Percentiles rank a stretch among this genome's conserved stretches.
Evolutionary conservation across 2,329 filamentous ascomycete genomes (phyloP).

Genomic region (Pezicula carpinea): DNA sequence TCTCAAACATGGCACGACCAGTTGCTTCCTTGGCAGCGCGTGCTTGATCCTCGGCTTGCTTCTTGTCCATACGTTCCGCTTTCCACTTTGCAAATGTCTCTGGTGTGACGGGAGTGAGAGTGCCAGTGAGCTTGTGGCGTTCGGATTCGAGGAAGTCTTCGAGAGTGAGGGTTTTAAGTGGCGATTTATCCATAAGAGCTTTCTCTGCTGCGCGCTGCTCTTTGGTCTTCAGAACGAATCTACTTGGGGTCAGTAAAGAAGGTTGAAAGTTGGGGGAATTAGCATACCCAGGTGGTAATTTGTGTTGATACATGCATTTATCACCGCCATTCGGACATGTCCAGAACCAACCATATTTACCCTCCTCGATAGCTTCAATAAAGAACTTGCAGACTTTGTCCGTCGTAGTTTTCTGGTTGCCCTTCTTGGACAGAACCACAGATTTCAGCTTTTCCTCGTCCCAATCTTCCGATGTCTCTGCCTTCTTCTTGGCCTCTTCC

Average conservation of each 20-base stretch:
- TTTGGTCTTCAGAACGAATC: conserved; percentile 95
- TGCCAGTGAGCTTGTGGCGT: conserved; percentile 89
- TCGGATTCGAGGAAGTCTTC: conserved; percentile 98
- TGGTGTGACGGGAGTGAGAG: conserved; percentile 85
- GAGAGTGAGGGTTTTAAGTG: conserved; percentile 86
- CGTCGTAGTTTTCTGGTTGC: conserved; percentile 89
- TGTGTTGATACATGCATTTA: conserved; percentile 98
- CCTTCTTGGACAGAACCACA: conserved; percentile 93
- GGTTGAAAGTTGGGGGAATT: not conserved
- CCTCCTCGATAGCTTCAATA: conserved; percentile 93
- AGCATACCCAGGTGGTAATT: conserved; percentile 84
- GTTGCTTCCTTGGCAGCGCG: conserved; percentile 92
- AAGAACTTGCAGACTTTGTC: conserved; percentile 99
- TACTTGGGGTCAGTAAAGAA: conserved; percentile 31
- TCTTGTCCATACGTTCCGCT: conserved; percentile 89
- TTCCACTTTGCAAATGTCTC: conserved; percentile 98
- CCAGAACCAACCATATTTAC: conserved; percentile 99
- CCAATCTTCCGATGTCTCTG: conserved; percentile 93
- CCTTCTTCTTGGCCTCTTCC: conserved; percentile 75
- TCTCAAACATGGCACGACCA: conserved; percentile 91
- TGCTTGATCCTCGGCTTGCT: conserved; percentile 87
- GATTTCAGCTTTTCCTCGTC: conserved; percentile 92
- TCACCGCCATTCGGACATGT: conserved; percentile 92
- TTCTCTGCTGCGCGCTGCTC: conserved; percentile 95
- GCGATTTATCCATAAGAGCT: conserved; percentile 91